Conservation (phyloP, 305 asterid genomes). For the Fraxinus baroniana region DNA sequence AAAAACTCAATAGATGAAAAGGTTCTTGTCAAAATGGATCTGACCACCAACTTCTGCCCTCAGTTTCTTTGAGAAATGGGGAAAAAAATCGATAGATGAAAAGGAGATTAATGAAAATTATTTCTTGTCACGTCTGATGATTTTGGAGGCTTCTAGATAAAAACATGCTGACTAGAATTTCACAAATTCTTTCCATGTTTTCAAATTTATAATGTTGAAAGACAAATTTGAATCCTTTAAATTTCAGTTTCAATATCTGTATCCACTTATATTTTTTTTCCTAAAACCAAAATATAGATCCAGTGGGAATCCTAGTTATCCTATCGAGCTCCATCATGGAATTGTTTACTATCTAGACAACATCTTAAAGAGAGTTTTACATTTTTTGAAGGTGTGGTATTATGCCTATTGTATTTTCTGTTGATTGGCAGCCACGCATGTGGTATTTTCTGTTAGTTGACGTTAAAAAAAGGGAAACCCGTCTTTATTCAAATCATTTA, state of each 20-base stretch:
- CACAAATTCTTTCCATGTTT: neutral
- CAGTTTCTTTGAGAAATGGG: slow-evolving; percentile 10
- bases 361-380: neutral
- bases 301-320: neutral
- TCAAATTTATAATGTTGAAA: neutral
- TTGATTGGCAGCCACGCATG: too few relatives aligned
- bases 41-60: neutral
- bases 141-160: neutral
- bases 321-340: neutral
- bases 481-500: neutral
- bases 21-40: neutral
- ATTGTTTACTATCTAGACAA: neutral
- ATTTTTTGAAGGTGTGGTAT: neutral
- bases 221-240: neutral
- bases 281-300: neutral
- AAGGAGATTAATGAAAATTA: neutral
- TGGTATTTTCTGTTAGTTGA: neutral
- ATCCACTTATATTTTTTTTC: neutral
- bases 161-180: neutral
- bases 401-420: neutral
- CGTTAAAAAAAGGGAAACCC: neutral
- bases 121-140: too few relatives aligned
- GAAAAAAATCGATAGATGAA: neutral
- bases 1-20: neutral
- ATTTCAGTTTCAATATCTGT: neutral